Evolutionary conservation across 208 protist species (phyloP), one percentile per base, ranked within the genome.

Genomic region (Trypanosoma theileri): DNA sequence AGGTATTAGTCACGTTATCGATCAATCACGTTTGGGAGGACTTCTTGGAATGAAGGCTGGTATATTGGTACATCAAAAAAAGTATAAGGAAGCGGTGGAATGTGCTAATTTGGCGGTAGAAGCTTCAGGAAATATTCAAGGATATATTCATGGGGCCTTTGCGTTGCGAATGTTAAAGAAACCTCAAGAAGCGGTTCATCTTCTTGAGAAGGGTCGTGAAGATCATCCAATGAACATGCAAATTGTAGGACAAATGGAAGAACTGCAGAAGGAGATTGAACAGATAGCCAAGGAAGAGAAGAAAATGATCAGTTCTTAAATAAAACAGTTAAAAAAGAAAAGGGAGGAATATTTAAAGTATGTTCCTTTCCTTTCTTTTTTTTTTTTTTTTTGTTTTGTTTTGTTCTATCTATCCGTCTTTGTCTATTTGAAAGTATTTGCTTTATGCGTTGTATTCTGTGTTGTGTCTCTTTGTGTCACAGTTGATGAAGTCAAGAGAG

Each of bases 41-140:
- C 66, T 96, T 44, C 74, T 90, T n/a, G 90, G 83, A 0, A 78
- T 96, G 51, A 96, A 96, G 50, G 82, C 90, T 0, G 90, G 90
- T 1, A 69, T 93, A 24, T 69, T 96, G 0, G 78, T 91, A 28
- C 83, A 78, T 17, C 82, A 89, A 55, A 86, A 86, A 52, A 89
- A 91, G 73, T 91, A 78, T 45, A 73, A 81, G 8, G 84, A 93
- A 52, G 87, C 90, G 0, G 66, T 76, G 13, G 77, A 88, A 41
- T 75, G 74, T 48, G 90, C 90, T 46, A 67, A 71, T 16, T 62
- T 84, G 12, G 85, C 90, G 26, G 71, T 96, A 2, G 80, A 88
- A 61, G 73, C 66, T 22, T 92, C 85, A 3, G 74, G 66, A 16
- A 93, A 93, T 62, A 73, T 88, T 56, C 90, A 96, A 48, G 90